Conservation (phyloP, 1,139 yeast species). For the Taphrina betulina region DNA sequence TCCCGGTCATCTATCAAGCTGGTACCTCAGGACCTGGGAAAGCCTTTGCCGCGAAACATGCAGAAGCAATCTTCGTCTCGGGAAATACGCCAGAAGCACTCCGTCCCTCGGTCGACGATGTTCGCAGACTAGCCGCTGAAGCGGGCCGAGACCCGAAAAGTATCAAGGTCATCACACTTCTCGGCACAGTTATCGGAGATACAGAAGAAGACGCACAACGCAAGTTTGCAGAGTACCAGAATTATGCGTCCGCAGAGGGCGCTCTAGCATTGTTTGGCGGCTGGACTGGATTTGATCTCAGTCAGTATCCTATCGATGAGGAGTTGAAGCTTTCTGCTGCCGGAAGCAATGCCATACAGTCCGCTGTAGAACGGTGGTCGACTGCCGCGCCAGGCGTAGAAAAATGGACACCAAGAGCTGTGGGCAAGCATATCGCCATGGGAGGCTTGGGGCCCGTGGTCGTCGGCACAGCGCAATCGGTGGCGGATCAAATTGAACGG, state of each 20-base stretch:
- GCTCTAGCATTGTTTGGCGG: slow-evolving; percentile 45
- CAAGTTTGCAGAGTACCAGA: slow-evolving; percentile 40
- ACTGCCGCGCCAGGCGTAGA: slow-evolving; percentile 40
- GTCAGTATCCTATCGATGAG: slow-evolving; percentile 43
- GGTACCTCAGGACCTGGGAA: slow-evolving; percentile 49
- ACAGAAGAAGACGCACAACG: slow-evolving; percentile 45
- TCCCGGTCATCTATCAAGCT: slow-evolving; percentile 50
- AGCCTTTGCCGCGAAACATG: slow-evolving; percentile 48
- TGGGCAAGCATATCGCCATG: slow-evolving; percentile 43
- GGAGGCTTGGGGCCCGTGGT: slow-evolving; percentile 44
- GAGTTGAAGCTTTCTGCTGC: slow-evolving; percentile 42
- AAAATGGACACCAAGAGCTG: slow-evolving; percentile 42
- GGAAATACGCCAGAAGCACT: slow-evolving; percentile 34
- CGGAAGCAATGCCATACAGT: slow-evolving; percentile 41
- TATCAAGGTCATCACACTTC: slow-evolving; percentile 42
- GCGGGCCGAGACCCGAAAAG: slow-evolving; percentile 42
- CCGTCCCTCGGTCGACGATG: slow-evolving; percentile 19
- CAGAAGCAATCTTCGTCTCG: slow-evolving; percentile 46
- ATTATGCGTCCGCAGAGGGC: slow-evolving; percentile 43
- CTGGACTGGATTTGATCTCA: slow-evolving; percentile 45
- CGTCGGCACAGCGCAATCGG: slow-evolving; percentile 44
- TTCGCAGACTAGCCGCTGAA: slow-evolving; percentile 38
- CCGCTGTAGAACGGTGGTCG: slow-evolving; percentile 40
- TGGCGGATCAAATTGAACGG: slow-evolving; percentile 45
- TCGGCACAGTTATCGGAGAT: slow-evolving; percentile 43